Base-by-base conservation (phyloP, 2,329 filamentous ascomycete species). In the Lasiodiplodia sp. region DNA sequence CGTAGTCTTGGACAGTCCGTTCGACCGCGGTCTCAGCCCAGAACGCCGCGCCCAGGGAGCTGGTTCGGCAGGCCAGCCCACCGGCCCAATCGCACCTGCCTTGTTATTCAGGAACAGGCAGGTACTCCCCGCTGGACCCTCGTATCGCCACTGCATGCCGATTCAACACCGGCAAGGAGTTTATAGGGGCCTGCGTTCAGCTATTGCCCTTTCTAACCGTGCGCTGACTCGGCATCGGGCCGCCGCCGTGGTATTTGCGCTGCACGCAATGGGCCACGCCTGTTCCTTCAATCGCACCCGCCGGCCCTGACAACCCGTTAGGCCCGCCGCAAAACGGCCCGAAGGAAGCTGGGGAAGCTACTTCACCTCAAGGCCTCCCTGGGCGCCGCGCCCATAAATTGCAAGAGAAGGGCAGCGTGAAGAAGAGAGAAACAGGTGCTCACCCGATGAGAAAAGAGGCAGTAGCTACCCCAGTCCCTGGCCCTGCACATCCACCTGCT, bases 221-320 rank as follows among this genome's bases (percentile, higher is more conserved):
- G 51, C 44, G 60, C 60, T 64, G 60, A 64, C 60, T 64, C 60
- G 60, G 18, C 47, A 52, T 64, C 60, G 60, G 51, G 34, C 60
- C 60, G 25, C 16, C 10, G 28, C 47, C n/a, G 25, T 25, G 60
- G 60, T 11, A 38, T 63, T 58, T 38, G 53, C 51, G 51, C 51
- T 25, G 34, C 11, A 21, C 55, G 55, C 55, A 31, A 25, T 40
- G 21, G 11, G 12, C 10, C n/a, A 51, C 7, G 23, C 25, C 18
- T 6, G 21, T 49, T 21, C 5, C 10, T 62, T 37, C 31, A 34
- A 57, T n/a, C 8, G 21, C n/a, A 28, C 31, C 31, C 31, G 31
- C 31, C 18, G 58, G 37, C 53, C 8, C 12, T 31, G 28, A 12
- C 14, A 18, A 28, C 18, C 11, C 34, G 51, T 31, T 12, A 53